Evolutionary conservation across 192 early-diverging fungal genomes (phyloP), one percentile per base, ranked within the genome.

Genomic region (Podila clonocystis): DNA sequence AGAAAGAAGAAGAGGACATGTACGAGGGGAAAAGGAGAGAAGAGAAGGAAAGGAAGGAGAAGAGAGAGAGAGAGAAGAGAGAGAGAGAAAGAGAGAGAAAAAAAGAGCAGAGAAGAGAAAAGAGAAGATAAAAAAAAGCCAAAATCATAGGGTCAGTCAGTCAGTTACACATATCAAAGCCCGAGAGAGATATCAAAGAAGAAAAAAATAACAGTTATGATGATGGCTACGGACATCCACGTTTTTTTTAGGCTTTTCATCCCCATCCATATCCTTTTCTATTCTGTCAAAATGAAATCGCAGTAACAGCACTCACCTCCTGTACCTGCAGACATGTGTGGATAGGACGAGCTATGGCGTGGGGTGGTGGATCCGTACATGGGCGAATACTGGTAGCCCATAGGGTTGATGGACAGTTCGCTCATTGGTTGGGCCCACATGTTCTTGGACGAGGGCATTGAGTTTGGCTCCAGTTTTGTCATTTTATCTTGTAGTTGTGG

Each of bases 391-490:
- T 69, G 55, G 55, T 79, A 79, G 61, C 31, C 72, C n/a, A 79
- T 29, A 22, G 68, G 52, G 50, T 63, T 34, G 5, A 68, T 30
- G 9, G 68, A 38, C 20, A 79, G 75, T 28, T 79, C 75, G 31
- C 33, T 64, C 38, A 72, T 72, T 5, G 62, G 75, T 60, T 65
- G 75, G 12, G 64, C 60, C 75, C 75, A 79, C 75, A 72, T 72
- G 31, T 70, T 45, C 30, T 72, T 79, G 50, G 75, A 67, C 6
- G 75, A 71, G 26, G 75, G 65, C 61, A 72, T 67, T n/a, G 70
- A 52, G 24, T 66, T 79, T 41, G 66, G 75, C 26, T 79, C 75
- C 49, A 79, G 69, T 68, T 79, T 79, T 67, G 75, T 79, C 75
- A 79, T 79, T 22, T 22, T 58, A n/a, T 52, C 50, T 52, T 22